A percentile compares a stretch with the other conserved stretches of the same genome.
phyloP scores from a whole-genome alignment of 1,139 yeast genomes.

The Yamadazyma sp. region DNA sequence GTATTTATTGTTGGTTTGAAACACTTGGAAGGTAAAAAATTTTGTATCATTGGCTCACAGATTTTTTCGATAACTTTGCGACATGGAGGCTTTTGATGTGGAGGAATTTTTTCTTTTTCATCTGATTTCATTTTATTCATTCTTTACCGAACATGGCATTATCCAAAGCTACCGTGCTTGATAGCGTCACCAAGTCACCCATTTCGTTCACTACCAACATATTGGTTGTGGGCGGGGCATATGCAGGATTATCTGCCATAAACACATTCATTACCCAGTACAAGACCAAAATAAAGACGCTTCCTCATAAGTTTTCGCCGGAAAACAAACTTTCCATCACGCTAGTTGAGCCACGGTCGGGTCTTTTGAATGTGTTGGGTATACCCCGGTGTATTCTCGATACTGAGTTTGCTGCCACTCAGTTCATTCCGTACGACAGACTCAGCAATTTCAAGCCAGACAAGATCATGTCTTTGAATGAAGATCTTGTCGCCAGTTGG shows the following conservation, averaged over 20 bases:
- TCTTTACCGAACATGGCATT: not conserved
- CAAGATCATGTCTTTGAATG: constrained; percentile 24
- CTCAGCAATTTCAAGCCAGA: constrained; percentile 33
- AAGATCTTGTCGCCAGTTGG: constrained; percentile 15
- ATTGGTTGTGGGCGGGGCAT: constrained; percentile 54
- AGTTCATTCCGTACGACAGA: constrained; percentile 36
- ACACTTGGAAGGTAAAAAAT: not conserved
- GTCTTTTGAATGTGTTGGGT: constrained; percentile 52
- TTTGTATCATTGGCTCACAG: constrained; percentile 1
- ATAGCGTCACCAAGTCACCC: constrained; percentile 4
- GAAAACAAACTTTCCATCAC: constrained; percentile 29
- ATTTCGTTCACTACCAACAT: constrained; percentile 27
- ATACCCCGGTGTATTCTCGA: constrained; percentile 51
- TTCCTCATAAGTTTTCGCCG: constrained; percentile 9
- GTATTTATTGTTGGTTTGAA: too few species aligned
- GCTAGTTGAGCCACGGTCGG: constrained; percentile 52
- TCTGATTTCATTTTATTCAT: not conserved
- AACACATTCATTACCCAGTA: constrained; percentile 35
- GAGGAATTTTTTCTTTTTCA: not conserved
- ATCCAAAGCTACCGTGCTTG: constrained; percentile 7
- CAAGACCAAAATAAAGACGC: constrained; percentile 9
- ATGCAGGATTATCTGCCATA: constrained; percentile 48
- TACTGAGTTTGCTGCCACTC: constrained; percentile 44
- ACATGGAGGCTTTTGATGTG: not conserved
- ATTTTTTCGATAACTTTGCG: constrained; percentile 9